Percentiles rank a stretch among this genome's conserved stretches.
These are phyloP conservation scores for Penicillium diatomitis DNA, from an alignment of 495 filamentous ascomycete species.

Conservation along the genomic window DNA sequence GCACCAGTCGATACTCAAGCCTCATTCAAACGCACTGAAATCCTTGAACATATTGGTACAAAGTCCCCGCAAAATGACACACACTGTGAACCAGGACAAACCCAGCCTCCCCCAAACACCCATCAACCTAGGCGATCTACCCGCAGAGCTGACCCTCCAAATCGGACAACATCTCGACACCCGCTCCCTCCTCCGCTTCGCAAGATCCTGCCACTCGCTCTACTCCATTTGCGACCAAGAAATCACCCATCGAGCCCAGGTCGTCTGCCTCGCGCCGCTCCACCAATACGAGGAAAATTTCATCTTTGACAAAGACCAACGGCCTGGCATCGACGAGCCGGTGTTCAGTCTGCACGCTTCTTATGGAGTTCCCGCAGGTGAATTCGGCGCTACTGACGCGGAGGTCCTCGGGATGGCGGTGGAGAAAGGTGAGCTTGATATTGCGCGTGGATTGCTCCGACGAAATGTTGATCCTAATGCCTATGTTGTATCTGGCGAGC, in stretches of 20 bases:
- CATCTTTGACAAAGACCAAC: not conserved
- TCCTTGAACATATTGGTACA: too few relatives aligned
- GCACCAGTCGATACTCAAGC: too few relatives aligned
- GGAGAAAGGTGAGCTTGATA: not conserved
- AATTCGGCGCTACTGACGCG: not conserved
- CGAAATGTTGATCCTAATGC: not conserved
- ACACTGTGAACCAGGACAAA: too few relatives aligned
- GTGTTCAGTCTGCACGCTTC: not conserved
- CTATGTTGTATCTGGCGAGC: not conserved
- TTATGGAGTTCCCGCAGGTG: not conserved
- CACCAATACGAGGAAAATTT: not conserved
- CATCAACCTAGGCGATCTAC: not conserved
- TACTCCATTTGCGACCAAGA: not conserved
- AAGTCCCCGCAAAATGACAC: too few relatives aligned
- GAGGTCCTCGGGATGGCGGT: not conserved
- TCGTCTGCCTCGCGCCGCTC: not conserved
- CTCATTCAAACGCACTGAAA: too few relatives aligned
- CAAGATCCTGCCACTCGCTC: not conserved
- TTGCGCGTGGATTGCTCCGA: not conserved
- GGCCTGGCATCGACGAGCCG: not conserved
- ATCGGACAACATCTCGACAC: not conserved
- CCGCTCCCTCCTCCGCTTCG: not conserved
- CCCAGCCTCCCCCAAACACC: not conserved
- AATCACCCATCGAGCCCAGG: not conserved
- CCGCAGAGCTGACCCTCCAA: not conserved